Percentiles rank a stretch among this genome's conserved stretches.
These are phyloP conservation scores for Chrysanthemum seticuspe DNA, from an alignment of 129 eudicot genomes.

Conservation along the genomic window DNA sequence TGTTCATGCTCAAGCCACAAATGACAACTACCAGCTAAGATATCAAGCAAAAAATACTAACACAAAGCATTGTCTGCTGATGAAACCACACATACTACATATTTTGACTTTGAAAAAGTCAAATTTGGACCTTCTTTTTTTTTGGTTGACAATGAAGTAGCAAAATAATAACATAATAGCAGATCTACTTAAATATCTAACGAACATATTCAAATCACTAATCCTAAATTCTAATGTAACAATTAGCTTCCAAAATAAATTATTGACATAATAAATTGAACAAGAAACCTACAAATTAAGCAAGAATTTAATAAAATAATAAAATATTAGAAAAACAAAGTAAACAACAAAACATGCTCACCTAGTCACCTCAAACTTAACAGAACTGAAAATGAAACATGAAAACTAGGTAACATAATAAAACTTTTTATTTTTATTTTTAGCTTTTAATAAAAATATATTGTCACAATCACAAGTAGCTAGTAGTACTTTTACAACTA, in stretches of 20 bases:
- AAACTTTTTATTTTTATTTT: no score
- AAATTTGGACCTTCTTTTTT: slow-evolving; percentile 14
- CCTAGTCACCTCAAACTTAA: slow-evolving; percentile 18
- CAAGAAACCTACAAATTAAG: slow-evolving; percentile 22
- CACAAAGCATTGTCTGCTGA: background rate
- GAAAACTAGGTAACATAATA: slow-evolving; percentile 19
- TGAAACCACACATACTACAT: slow-evolving; percentile 6
- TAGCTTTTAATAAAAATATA: background rate
- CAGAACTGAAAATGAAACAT: slow-evolving; percentile 20
- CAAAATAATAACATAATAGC: slow-evolving; percentile 14
- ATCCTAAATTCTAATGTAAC: background rate
- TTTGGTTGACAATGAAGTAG: slow-evolving; percentile 2
- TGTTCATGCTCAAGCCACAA: background rate
- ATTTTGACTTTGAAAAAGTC: slow-evolving; percentile 4
- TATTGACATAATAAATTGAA: slow-evolving; percentile 5
- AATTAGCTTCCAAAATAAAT: slow-evolving; percentile 7
- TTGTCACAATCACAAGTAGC: slow-evolving; percentile 26
- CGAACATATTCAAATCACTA: slow-evolving; percentile 22
- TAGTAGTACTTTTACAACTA: slow-evolving; percentile 19
- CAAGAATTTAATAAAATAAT: slow-evolving; percentile 19
- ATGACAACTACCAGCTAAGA: background rate
- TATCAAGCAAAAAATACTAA: background rate
- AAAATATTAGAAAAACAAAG: background rate
- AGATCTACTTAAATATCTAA: slow-evolving; percentile 29
- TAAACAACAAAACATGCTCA: slow-evolving; percentile 8